Percentiles rank a stretch among this genome's conserved stretches.
Evolutionary conservation across 2,329 filamentous ascomycete species (phyloP).

Genomic region (Thielaviopsis cerberus): DNA sequence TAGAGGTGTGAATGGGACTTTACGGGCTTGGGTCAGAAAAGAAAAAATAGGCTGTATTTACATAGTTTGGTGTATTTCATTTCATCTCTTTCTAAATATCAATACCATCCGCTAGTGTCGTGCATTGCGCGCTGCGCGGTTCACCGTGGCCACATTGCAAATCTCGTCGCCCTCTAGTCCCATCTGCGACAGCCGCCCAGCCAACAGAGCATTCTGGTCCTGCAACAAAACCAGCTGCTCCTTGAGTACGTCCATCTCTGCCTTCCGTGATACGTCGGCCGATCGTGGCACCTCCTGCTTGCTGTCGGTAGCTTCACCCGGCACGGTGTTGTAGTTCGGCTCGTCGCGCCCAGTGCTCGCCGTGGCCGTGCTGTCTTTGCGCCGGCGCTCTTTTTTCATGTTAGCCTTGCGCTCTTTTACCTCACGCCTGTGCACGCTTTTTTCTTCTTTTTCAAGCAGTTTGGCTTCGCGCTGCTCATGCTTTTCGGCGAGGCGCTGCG

Average conservation of each 20-base stretch:
- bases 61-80: not conserved
- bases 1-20: conserved; percentile 9
- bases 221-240: conserved; percentile 39
- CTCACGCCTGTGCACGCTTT: conserved; percentile 45
- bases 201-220: conserved; percentile 39
- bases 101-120: not conserved
- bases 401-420: conserved; percentile 36
- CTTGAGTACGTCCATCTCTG: conserved; percentile 33
- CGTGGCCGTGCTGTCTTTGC: conserved; percentile 26
- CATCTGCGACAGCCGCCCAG: conserved; percentile 32
- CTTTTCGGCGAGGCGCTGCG: conserved; percentile 28
- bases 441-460: conserved; percentile 43
- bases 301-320: conserved; percentile 33
- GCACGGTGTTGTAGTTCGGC: not conserved
- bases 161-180: conserved; percentile 14
- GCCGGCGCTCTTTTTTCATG: conserved; percentile 45
- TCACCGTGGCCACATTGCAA: not conserved
- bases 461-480: conserved; percentile 29
- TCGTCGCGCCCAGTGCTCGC: not conserved
- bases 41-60: too few relatives aligned
- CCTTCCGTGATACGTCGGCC: conserved; percentile 15
- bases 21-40: not conserved
- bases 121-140: not conserved
- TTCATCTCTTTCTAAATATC: not conserved
- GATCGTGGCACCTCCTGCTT: not conserved